Conservation (phyloP, 2,329 filamentous ascomycete species). For the Fusarium sulawesiense region DNA sequence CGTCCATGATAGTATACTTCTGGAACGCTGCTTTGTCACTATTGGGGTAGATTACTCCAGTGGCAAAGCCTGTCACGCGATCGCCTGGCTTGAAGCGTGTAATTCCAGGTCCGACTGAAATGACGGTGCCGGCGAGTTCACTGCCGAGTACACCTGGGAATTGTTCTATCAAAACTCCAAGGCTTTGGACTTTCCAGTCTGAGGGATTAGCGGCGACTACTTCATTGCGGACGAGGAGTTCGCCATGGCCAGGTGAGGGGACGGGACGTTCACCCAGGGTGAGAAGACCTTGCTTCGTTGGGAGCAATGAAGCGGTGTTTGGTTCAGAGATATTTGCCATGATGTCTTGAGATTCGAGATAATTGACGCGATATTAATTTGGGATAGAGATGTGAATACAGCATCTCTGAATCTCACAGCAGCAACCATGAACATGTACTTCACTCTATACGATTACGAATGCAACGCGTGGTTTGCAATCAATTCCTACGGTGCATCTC, state of each 20-base stretch:
- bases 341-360: neutral
- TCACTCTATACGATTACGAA: neutral
- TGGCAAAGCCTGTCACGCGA: constrained; percentile 45
- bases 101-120: constrained; percentile 4
- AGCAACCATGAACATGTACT: neutral
- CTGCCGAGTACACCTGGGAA: constrained; percentile 33
- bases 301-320: neutral
- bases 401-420: neutral
- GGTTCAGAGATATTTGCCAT: accelerated
- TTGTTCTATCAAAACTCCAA: constrained; percentile 38
- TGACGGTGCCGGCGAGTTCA: constrained; percentile 24
- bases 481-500: neutral
- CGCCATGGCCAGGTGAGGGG: neutral
- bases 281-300: neutral
- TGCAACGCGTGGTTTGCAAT: neutral
- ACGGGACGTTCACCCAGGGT: neutral
- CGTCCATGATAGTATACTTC: constrained; percentile 47
- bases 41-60: constrained; percentile 47
- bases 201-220: constrained; percentile 51
- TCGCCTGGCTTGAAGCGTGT: constrained; percentile 25
- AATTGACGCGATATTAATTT: neutral
- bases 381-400: accelerated
- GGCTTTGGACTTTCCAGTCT: constrained; percentile 52
- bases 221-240: neutral
- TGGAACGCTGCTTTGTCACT: constrained; percentile 51